Evolutionary conservation across 2,329 filamentous ascomycete species (phyloP), one percentile per base, ranked within the genome.

Genomic region (Boeremia lycopersici): DNA sequence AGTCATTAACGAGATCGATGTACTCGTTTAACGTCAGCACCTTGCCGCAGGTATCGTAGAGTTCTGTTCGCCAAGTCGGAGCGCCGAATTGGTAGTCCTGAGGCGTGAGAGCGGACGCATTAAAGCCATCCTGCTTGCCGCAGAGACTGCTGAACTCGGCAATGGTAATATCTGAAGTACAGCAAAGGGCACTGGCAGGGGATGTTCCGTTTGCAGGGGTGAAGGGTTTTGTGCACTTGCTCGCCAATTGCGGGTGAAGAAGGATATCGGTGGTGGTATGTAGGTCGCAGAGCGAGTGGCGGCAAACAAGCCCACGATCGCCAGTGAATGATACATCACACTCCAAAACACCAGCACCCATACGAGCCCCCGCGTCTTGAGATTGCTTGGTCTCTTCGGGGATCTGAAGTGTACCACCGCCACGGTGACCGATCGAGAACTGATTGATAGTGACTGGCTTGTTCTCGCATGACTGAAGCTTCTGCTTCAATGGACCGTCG

Each of bases 241-340:
- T 80, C 56, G 84, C 85, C 44, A 89, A 82, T 60, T 84, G 81
- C 10, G 86, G 84, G 44, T 82, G 78, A 42, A 79, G 71, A 59
- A 89, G 79, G 67, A 89, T 87, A 75, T 89, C 84, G 68, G 86
- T 89, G 8, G 86, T 89, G 19, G 83, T 86, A 76, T 89, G 86
- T 35, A 89, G 74, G 64, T 89, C 86, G 73, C 86, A 89, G 61
- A 87, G 83, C 41, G 81, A 82, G 74, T 89, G 86, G 42, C 86
- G 82, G 75, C 86, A 89, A 39, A 89, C 86, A n/a, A 89, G 82
- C 67, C 85, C 74, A 28, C 80, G 79, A 71, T 89, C 86, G 60
- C 78, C 81, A 54, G 86, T 89, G 74, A 89, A 89, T 31, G 83
- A 79, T 13, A 88, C 86, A 69, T 89, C 86, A 72, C 86, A 89